A percentile compares a stretch with the other conserved stretches of the same genome.
These are phyloP conservation scores for Nothophoma quercina DNA, from an alignment of 2,329 filamentous ascomycete species.

Conservation along the genomic window DNA sequence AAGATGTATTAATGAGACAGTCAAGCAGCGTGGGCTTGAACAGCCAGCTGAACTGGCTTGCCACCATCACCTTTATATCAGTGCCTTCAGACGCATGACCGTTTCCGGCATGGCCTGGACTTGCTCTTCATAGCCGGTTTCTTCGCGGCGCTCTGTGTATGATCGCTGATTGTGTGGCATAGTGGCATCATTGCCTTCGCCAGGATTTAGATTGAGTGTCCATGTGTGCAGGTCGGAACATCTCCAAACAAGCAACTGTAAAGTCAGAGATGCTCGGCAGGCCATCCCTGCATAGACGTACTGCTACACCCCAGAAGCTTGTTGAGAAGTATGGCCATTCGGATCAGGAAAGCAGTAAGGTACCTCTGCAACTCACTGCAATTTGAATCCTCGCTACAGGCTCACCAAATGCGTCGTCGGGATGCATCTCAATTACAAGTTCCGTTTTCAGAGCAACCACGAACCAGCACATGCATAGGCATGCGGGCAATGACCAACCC, in stretches of 20 bases:
- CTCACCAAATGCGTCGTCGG: not conserved
- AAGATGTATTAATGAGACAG: too few species aligned
- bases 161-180: not conserved
- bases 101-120: not conserved
- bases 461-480: not conserved
- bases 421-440: not conserved
- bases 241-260: conserved; percentile 7
- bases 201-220: conserved; percentile 7
- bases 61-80: conserved; percentile 1
- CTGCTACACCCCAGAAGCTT: not conserved
- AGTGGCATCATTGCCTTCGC: not conserved
- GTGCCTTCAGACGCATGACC: not conserved
- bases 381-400: not conserved
- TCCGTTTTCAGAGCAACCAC: not conserved
- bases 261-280: conserved; percentile 1
- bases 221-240: not conserved
- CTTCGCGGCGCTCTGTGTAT: not conserved
- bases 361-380: not conserved
- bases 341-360: not conserved
- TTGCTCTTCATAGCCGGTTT: not conserved
- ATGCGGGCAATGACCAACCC: not conserved
- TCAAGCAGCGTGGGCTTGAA: too few species aligned
- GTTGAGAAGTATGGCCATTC: not conserved
- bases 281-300: not conserved
- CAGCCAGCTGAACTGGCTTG: too few species aligned